phyloP scores from a whole-genome alignment of 805 yeast genomes.

The Blastobotrys mokoenaii region DNA sequence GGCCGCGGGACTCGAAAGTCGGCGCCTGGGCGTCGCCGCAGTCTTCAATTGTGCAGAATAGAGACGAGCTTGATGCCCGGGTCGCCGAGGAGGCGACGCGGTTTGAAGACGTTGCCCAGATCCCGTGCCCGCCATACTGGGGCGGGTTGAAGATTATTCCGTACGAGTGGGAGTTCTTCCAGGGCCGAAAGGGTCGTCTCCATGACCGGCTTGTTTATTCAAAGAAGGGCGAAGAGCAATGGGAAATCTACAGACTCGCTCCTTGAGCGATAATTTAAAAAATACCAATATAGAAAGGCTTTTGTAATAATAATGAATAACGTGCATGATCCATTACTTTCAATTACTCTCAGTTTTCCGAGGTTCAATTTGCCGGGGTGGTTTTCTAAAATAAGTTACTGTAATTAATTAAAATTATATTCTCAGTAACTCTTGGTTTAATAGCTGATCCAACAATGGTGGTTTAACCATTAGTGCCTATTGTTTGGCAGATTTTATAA shows the following conservation, averaged over 20 bases:
- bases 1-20: constrained; percentile 88
- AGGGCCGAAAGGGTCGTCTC: constrained; percentile 81
- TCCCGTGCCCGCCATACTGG: constrained; percentile 93
- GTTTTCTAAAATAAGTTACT: too few relatives aligned
- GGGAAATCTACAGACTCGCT: constrained; percentile 65
- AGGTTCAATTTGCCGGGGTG: background rate
- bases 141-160: constrained; percentile 90
- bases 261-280: constrained; percentile 38
- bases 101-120: constrained; percentile 52
- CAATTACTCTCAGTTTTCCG: background rate
- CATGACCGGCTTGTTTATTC: constrained; percentile 81
- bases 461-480: too few relatives aligned
- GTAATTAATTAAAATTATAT: too few relatives aligned
- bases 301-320: background rate
- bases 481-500: too few relatives aligned
- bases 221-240: constrained; percentile 30
- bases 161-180: constrained; percentile 93
- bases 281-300: background rate
- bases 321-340: too few relatives aligned
- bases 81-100: constrained; percentile 42
- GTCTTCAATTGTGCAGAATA: constrained; percentile 45
- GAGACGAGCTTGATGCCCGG: constrained; percentile 55
- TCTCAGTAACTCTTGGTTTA: too few relatives aligned
- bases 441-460: too few relatives aligned
- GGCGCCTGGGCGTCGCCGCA: constrained; percentile 98